Conservation (phyloP, 306 rosid species). For the Begonia peltatifolia region DNA sequence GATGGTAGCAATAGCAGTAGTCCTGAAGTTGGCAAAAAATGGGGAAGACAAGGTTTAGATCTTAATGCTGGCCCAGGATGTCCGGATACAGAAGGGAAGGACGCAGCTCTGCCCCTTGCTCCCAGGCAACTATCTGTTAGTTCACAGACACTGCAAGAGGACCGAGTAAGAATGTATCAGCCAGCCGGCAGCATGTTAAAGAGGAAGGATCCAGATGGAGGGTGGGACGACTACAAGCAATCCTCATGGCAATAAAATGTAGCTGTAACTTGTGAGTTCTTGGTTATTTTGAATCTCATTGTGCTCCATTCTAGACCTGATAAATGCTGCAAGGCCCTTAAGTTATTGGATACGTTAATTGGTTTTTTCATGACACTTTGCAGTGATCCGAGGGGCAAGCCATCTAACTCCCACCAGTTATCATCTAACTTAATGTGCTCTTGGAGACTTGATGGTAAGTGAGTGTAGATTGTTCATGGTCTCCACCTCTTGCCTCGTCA, state of each 20-base stretch:
- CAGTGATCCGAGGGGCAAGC: constrained; percentile 37
- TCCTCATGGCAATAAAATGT: constrained; percentile 39
- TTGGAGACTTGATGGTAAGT: constrained; percentile 40
- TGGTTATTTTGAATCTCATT: too few species aligned
- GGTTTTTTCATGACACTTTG: constrained; percentile 3
- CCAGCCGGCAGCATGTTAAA: constrained; percentile 32
- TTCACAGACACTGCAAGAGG: constrained; percentile 40
- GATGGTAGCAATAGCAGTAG: constrained; percentile 35
- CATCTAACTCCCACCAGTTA: constrained; percentile 22
- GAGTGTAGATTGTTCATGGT: constrained; percentile 30
- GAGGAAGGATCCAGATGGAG: constrained; percentile 73
- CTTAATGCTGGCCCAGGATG: constrained; percentile 70
- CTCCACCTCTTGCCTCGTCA: constrained; percentile 22
- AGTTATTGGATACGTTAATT: too few species aligned
- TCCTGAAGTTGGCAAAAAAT: constrained; percentile 34
- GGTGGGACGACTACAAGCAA: constrained; percentile 53
- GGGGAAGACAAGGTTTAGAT: constrained; percentile 63
- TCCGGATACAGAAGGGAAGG: constrained; percentile 50
- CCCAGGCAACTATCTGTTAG: constrained; percentile 46
- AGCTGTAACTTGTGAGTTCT: not conserved
- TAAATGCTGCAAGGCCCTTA: too few species aligned
- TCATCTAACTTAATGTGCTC: constrained; percentile 26
- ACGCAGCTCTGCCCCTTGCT: constrained; percentile 13
- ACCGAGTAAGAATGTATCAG: constrained; percentile 43
- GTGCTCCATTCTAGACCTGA: too few species aligned